phyloP scores from a whole-genome alignment of 225 moss, liverwort and hornwort species.

The Pseudoscleropodium purum region DNA sequence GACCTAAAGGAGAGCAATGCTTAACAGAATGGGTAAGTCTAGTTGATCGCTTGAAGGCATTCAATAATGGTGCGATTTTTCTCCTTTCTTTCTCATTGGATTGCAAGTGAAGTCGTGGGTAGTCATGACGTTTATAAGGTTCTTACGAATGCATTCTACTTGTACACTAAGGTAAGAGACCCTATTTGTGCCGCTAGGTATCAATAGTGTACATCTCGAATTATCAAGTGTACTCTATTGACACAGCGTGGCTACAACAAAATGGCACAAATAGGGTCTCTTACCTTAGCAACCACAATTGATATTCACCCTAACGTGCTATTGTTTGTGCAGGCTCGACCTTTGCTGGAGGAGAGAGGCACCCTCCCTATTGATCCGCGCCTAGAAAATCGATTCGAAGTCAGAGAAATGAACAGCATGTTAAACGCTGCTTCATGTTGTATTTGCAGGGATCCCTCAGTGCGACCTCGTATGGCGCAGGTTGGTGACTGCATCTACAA shows the following conservation, averaged over 20 bases:
- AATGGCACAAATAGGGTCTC: background rate
- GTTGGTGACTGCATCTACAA: background rate
- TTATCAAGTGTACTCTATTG: background rate
- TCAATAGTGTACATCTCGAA: background rate
- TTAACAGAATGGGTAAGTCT: constrained; percentile 46
- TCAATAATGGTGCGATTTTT: background rate
- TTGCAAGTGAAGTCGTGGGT: background rate
- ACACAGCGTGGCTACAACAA: background rate
- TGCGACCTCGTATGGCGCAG: constrained; percentile 50
- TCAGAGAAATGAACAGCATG: constrained; percentile 40
- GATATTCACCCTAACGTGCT: background rate
- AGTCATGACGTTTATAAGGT: background rate
- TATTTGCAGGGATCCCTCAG: constrained; percentile 38
- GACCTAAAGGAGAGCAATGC: constrained; percentile 50
- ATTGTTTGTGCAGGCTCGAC: constrained; percentile 29
- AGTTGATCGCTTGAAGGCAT: background rate
- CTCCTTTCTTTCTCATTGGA: background rate
- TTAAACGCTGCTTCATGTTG: constrained; percentile 35
- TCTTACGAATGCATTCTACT: background rate
- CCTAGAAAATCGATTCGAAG: constrained; percentile 17
- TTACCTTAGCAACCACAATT: background rate
- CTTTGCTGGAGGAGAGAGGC: constrained; percentile 33
- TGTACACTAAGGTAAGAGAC: background rate
- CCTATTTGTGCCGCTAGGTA: background rate
- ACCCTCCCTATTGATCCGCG: constrained; percentile 37